phyloP scores from a whole-genome alignment of 805 yeast species.

The Candida corydali region DNA sequence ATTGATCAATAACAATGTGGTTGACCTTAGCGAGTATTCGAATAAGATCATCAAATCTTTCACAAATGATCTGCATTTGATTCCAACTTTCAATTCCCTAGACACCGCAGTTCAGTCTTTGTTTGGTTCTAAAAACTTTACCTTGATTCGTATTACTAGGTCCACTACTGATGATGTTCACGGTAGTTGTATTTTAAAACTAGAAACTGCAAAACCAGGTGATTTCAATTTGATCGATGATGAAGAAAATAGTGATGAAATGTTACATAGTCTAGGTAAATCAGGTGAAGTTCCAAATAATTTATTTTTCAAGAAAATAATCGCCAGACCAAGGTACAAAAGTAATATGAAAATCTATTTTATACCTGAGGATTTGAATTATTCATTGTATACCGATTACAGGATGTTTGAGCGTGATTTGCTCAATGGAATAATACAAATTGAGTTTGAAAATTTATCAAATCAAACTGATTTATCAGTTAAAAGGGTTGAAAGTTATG shows the following conservation, averaged over 20 bases:
- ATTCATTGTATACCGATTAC: constrained; percentile 45
- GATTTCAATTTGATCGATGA: constrained; percentile 49
- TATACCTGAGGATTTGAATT: constrained; percentile 37
- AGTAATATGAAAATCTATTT: constrained; percentile 60
- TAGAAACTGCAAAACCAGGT: constrained; percentile 55
- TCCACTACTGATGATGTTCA: constrained; percentile 51
- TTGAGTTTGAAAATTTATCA: constrained; percentile 13
- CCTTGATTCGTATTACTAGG: constrained; percentile 49
- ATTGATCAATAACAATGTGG: constrained; percentile 36
- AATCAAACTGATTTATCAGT: constrained; percentile 4
- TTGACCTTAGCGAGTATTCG: constrained; percentile 32
- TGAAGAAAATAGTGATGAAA: constrained; percentile 35
- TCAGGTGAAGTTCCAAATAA: constrained; percentile 43
- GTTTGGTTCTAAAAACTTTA: constrained; percentile 39
- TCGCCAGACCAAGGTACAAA: constrained; percentile 62
- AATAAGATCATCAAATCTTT: constrained; percentile 34
- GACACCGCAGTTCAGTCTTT: constrained; percentile 43
- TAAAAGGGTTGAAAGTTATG: neutral
- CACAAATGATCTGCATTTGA: constrained; percentile 1
- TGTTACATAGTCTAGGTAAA: constrained; percentile 36
- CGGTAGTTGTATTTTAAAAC: constrained; percentile 48
- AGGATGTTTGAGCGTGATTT: constrained; percentile 51
- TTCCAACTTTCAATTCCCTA: constrained; percentile 37
- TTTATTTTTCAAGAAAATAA: constrained; percentile 49
- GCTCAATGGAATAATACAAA: constrained; percentile 44